These are phyloP conservation scores for Pulveroboletus sp. DNA, from an alignment of 768 basidiomycete genomes.

Conservation along the genomic window DNA sequence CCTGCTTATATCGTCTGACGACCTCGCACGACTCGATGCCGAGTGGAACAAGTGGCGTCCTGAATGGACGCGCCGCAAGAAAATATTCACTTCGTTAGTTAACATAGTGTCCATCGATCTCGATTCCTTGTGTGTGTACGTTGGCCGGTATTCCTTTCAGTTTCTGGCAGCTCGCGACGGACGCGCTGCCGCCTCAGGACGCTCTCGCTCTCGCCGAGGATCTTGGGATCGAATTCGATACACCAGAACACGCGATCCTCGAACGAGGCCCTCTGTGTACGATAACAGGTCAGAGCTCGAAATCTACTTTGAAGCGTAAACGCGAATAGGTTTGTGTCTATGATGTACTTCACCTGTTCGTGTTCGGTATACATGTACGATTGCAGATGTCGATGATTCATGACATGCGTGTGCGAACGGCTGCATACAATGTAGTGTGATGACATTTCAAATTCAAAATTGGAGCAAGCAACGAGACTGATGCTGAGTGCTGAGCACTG, in stretches of 20 bases:
- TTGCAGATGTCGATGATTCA: background rate
- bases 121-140: background rate
- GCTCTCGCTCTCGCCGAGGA: slow-evolving; percentile 65
- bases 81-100: slow-evolving; percentile 50
- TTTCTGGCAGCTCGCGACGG: slow-evolving; percentile 70
- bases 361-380: background rate
- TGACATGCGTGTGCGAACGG: background rate
- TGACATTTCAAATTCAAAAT: too few species aligned
- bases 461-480: too few species aligned
- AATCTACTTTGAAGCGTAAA: slow-evolving; percentile 49
- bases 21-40: slow-evolving; percentile 60
- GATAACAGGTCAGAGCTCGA: slow-evolving; percentile 23
- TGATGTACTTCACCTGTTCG: background rate
- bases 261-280: slow-evolving; percentile 62
- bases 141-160: slow-evolving; percentile 37
- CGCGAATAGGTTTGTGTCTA: slow-evolving; percentile 27
- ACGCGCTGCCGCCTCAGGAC: slow-evolving; percentile 64
- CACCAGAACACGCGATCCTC: slow-evolving; percentile 60
- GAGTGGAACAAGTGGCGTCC: slow-evolving; percentile 80
- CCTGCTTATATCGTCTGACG: slow-evolving; percentile 64
- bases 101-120: background rate
- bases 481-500: too few species aligned
- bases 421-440: too few species aligned
- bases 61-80: slow-evolving; percentile 76
- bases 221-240: slow-evolving; percentile 77